Conservation (phyloP, 2,329 filamentous ascomycete species). For the Aureobasidium vineae region DNA sequence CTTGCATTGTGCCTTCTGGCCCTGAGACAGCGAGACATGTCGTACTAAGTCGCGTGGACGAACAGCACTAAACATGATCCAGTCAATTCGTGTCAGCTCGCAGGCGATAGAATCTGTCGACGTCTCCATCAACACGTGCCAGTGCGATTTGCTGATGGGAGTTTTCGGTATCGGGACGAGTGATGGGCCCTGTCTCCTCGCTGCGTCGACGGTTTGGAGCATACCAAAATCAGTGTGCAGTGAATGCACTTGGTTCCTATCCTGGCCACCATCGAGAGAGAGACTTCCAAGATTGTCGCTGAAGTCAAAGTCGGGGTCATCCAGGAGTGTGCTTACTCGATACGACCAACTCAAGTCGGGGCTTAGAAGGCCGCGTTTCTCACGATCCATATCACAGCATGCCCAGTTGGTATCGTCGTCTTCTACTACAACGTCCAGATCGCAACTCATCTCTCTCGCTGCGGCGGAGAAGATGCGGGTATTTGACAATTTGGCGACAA, state of each 20-base stretch:
- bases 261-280: conserved; percentile 30
- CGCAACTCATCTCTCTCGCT: conserved; percentile 78
- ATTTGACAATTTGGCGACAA: conserved; percentile 70
- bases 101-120: conserved; percentile 81
- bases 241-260: not conserved
- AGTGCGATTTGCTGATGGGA: conserved; percentile 78
- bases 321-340: conserved; percentile 38
- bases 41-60: conserved; percentile 89
- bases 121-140: conserved; percentile 85
- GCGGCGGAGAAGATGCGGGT: conserved; percentile 82
- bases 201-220: conserved; percentile 59
- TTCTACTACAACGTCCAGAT: conserved; percentile 71
- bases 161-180: conserved; percentile 68
- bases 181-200: conserved; percentile 71
- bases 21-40: conserved; percentile 67
- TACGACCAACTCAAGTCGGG: conserved; percentile 31
- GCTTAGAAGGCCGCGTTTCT: conserved; percentile 36
- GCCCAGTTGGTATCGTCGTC: conserved; percentile 95
- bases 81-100: conserved; percentile 93
- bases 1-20: conserved; percentile 58
- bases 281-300: conserved; percentile 35
- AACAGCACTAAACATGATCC: conserved; percentile 97
- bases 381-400: conserved; percentile 67
- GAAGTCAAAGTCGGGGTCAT: conserved; percentile 37
- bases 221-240: conserved; percentile 21